Base-by-base conservation (phyloP, 768 basidiomycete species). In the Suillus clintonianus region DNA sequence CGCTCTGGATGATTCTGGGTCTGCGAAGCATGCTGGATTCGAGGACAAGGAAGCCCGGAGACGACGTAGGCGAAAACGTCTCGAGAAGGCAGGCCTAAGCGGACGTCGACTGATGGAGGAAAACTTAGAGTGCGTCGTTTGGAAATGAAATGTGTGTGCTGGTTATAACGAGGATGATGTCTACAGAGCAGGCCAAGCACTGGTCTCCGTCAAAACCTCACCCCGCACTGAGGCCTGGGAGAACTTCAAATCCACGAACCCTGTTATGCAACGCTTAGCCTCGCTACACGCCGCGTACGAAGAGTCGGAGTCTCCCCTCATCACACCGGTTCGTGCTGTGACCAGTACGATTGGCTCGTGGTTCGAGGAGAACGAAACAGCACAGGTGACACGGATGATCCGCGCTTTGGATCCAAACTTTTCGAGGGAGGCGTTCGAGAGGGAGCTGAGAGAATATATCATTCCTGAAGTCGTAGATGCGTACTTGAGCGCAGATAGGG, bases 321-420 rank as follows among this genome's bases (percentile, higher is more conserved):
- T 99, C 32, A 85, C 88, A 5, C 87, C 89, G 17, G 72, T 97
- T 61, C 91, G 97, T 43, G 83, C 86, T 8, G 89, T 97, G 57
- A 96, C 95, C 2, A 83, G 89, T 48, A 91, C 90, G 0, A 83
- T 99, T 58, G 94, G 93, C 3, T 87, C 90, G 3, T 94, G 91
- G 89, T 94, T 95, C 70, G 97, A 99, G 63, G 97, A 99, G 80
- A 99, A 93, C 72, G 97, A 99, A 80, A 95, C 91, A 53, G 97
- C 97, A n/a, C 92, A 92, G 75, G 97, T 99, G 36, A 88, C 90
- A 71, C 85, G 93, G 64, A 77, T 89, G 72, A 93, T 98, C 87
- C 92, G 89, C 74, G 74, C 81, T n/a, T 81, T 98, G 72, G 97
- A 99, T 75, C 94, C 97, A 5, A 74, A 77, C 32, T 99, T 97